These are phyloP conservation scores for Mycena maculata DNA, from an alignment of 768 basidiomycete genomes.

Conservation along the genomic window DNA sequence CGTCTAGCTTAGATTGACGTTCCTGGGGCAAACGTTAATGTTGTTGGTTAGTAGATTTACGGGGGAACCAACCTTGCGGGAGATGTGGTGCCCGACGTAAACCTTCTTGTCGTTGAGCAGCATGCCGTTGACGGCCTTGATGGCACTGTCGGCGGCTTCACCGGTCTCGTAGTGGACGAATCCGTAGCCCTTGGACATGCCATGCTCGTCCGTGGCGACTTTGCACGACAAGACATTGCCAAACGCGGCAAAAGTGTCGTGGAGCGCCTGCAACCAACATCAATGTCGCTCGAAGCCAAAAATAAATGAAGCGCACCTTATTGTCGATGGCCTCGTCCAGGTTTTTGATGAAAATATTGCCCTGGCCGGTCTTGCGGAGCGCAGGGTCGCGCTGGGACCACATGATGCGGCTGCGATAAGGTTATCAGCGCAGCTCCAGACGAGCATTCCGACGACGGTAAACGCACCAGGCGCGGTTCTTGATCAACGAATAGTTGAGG, in stretches of 20 bases:
- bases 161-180: slow-evolving; percentile 99
- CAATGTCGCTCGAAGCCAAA: not conserved
- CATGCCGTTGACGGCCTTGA: slow-evolving; percentile 99
- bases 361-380: slow-evolving; percentile 98
- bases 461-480: slow-evolving; percentile 92
- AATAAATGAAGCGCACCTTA: slow-evolving; percentile 66
- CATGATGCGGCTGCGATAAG: slow-evolving; percentile 90
- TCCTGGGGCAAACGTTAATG: slow-evolving; percentile 60
- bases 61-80: slow-evolving; percentile 78
- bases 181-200: slow-evolving; percentile 96
- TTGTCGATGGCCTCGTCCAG: slow-evolving; percentile 97
- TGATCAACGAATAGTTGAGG: slow-evolving; percentile 99
- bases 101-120: slow-evolving; percentile 99
- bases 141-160: slow-evolving; percentile 94
- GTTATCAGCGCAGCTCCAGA: slow-evolving; percentile 19
- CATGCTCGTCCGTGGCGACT: slow-evolving; percentile 96
- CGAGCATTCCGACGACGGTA: not conserved
- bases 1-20: slow-evolving; percentile 97
- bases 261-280: slow-evolving; percentile 77
- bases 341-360: slow-evolving; percentile 99
- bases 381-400: slow-evolving; percentile 99
- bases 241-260: slow-evolving; percentile 99
- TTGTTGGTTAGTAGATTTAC: not conserved
- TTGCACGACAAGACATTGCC: slow-evolving; percentile 99
- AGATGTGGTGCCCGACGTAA: slow-evolving; percentile 96